phyloP scores from a whole-genome alignment of 208 protist genomes.

The Strigomonas culicis region DNA sequence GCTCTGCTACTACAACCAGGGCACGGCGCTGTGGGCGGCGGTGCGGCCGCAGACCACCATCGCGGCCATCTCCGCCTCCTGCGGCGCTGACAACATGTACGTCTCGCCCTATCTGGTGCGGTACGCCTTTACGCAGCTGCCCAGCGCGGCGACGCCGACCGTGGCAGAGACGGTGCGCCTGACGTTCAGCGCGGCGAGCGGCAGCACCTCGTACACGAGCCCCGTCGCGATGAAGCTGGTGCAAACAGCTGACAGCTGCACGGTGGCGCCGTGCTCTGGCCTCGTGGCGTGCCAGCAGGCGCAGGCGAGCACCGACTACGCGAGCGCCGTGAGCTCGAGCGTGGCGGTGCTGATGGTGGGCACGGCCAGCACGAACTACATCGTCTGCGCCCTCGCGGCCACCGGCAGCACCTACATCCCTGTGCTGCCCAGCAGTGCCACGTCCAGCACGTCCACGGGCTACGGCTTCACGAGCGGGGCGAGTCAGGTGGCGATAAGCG shows the following conservation, averaged over 20 bases:
- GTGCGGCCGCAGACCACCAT: constrained; percentile 20
- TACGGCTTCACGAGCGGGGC: constrained; percentile 47
- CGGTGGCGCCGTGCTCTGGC: constrained; percentile 38
- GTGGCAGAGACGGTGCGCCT: constrained; percentile 58
- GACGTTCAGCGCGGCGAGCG: constrained; percentile 35
- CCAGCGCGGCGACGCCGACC: constrained; percentile 20
- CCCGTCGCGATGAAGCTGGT: constrained; percentile 57
- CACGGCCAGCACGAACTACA: constrained; percentile 30
- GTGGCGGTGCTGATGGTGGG: constrained; percentile 18
- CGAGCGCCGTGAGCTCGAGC: constrained; percentile 22
- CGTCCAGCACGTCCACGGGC: constrained; percentile 22
- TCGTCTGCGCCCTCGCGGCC: constrained; percentile 55
- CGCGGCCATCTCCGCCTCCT: constrained; percentile 21
- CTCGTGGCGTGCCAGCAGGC: constrained; percentile 46
- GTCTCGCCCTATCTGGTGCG: constrained; percentile 56
- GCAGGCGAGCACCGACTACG: constrained; percentile 39
- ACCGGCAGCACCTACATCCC: constrained; percentile 50
- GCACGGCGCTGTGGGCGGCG: constrained; percentile 43
- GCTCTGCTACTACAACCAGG: constrained; percentile 64
- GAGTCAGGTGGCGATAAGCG: constrained; percentile 32
- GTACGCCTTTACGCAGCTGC: constrained; percentile 31
- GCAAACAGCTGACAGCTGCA: constrained; percentile 45
- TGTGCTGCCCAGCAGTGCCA: constrained; percentile 29
- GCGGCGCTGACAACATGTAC: constrained; percentile 47
- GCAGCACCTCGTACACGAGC: constrained; percentile 19